Base-by-base conservation (phyloP, 768 basidiomycete genomes). In the Naganishia vaughanmartiniae region DNA sequence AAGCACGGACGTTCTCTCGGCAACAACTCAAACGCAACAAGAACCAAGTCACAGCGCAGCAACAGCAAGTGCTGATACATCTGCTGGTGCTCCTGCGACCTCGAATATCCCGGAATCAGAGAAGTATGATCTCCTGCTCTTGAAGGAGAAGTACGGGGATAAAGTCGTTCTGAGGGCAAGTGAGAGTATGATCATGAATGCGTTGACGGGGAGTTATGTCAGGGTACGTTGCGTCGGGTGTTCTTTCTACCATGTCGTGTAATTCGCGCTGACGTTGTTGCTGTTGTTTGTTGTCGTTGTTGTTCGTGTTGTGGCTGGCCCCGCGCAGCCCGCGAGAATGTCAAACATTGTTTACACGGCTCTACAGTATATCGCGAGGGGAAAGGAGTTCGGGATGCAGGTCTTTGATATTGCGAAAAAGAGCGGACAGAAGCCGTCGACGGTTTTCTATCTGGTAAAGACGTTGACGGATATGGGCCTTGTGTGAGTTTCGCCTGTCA, bases 401-500 rank as follows among this genome's bases (percentile, higher is more conserved):
- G 56, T 68, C 17, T 33, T 72, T 14, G 71, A 72, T 55, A 60
- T 72, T n/a, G 66, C 33, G 3, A 68, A 58, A 17, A 67, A 56
- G 19, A 31, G 48, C 39, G 51, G 57, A 24, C 56, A 48, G 66
- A 51, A 30, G 54, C 58, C 65, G 48, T 60, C 55, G 55, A 67
- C 34, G 15, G 66, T 58, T 30, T 72, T 72, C 48, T 72, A 72
- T 26, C 24, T 60, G 19, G 71, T 72, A 15, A 72, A 67, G 58
- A 45, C 58, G 51, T 48, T 72, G 66, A 56, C 58, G 33, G 71
- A 72, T 51, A 53, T 56, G 34, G 71, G 71, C 5, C 42, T 72
- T 19, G 66, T 68, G 71, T 72, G 19, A 68, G 71, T 68, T 39
- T 2, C 17, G 12, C 51, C 14, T 42, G 12, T 42, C 53, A 26